Evolutionary conservation across 1,139 yeast genomes (phyloP).

Genomic region (Hyphopichia fennica): DNA sequence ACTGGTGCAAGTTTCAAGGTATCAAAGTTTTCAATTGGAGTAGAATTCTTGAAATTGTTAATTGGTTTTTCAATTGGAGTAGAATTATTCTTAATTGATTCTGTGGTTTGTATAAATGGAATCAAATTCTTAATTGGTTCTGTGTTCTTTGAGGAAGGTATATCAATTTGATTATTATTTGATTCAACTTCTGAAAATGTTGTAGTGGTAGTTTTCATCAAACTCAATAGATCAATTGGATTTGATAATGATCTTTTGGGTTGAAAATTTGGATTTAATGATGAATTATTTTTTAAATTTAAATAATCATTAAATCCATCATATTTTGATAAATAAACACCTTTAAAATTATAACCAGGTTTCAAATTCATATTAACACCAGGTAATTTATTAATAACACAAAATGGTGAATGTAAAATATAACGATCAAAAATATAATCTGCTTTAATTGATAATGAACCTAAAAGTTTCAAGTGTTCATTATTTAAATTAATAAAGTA

Average conservation of each 20-base stretch:
- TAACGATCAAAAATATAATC: constrained; percentile 23
- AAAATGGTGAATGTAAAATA: constrained; percentile 18
- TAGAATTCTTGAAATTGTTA: too few species aligned
- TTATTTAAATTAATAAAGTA: neutral
- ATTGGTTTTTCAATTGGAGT: too few species aligned
- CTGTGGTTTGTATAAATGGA: too few species aligned
- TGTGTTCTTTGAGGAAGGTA: too few species aligned
- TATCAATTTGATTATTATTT: too few species aligned
- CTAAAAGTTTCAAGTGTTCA: neutral
- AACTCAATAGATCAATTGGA: constrained; percentile 2
- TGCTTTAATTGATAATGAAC: constrained; percentile 8
- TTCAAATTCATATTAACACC: constrained; percentile 3
- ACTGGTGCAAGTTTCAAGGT: too few species aligned
- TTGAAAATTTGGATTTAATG: neutral
- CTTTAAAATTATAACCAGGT: constrained; percentile 12
- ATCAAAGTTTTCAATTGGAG: too few species aligned
- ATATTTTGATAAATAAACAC: constrained; percentile 11
- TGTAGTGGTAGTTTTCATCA: neutral
- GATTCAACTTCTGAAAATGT: too few species aligned
- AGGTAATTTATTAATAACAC: constrained; percentile 13
- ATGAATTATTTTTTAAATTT: neutral
- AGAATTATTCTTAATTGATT: too few species aligned
- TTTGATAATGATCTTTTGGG: constrained; percentile 1
- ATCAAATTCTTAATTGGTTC: too few species aligned
- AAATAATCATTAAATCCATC: constrained; percentile 19